phyloP scores from a whole-genome alignment of 352 stramenopile genomes.

The Pythium myriotylum region DNA sequence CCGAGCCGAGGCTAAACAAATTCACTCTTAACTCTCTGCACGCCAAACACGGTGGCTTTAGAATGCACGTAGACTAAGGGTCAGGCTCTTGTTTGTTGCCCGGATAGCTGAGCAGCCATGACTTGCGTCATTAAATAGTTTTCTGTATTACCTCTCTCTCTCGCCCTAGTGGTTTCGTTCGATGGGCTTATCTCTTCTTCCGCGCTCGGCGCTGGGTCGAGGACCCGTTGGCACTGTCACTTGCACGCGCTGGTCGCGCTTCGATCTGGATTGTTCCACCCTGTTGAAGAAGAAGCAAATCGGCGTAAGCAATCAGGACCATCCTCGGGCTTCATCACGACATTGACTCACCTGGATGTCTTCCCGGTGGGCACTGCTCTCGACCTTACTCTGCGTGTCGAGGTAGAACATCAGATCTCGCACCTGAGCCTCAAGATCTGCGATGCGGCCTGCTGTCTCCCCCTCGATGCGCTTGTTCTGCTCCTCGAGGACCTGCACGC shows the following conservation, averaged over 20 bases:
- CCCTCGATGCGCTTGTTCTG: slow-evolving; percentile 59
- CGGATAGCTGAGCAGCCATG: no score
- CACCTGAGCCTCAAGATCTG: slow-evolving; percentile 83
- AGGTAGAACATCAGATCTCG: slow-evolving; percentile 91
- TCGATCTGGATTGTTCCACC: slow-evolving; percentile 79
- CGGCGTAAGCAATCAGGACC: neutral
- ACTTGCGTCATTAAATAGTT: slow-evolving; percentile 18
- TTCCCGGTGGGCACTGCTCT: slow-evolving; percentile 73
- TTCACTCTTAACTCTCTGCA: neutral
- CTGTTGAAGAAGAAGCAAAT: slow-evolving; percentile 22
- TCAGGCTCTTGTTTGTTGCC: no score
- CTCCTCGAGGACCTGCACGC: slow-evolving; percentile 68
- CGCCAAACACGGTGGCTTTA: no score
- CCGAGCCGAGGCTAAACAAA: slow-evolving; percentile 18
- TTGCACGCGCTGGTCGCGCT: slow-evolving; percentile 16
- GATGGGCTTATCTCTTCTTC: slow-evolving; percentile 24
- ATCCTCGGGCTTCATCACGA: neutral
- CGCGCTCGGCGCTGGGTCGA: slow-evolving; percentile 12
- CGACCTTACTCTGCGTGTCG: slow-evolving; percentile 86
- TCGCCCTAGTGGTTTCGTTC: no score
- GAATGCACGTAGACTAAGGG: neutral
- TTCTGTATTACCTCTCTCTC: no score
- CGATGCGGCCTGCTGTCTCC: slow-evolving; percentile 63
- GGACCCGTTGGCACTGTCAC: slow-evolving; percentile 3
- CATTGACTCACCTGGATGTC: slow-evolving; percentile 66